Conservation (phyloP, 495 filamentous ascomycete genomes). For the Annulohypoxylon bovei region DNA sequence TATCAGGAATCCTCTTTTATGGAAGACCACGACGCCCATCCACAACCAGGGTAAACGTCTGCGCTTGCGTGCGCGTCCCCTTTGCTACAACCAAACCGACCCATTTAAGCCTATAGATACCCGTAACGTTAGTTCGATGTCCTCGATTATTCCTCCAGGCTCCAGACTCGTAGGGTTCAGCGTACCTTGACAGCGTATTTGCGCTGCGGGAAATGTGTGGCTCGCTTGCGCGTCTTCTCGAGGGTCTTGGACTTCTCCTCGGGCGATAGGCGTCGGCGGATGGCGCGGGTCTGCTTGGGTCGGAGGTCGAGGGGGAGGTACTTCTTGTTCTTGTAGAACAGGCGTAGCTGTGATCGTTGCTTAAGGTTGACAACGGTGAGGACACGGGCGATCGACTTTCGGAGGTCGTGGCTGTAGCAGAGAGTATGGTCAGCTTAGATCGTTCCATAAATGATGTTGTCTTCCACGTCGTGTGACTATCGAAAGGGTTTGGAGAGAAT, state of each 20-base stretch:
- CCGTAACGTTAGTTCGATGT: conserved; percentile 10
- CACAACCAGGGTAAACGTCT: conserved; percentile 36
- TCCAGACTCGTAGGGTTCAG: not conserved
- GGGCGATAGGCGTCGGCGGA: conserved; percentile 89
- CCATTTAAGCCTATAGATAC: conserved; percentile 39
- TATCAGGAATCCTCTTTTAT: conserved; percentile 49
- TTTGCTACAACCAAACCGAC: conserved; percentile 29
- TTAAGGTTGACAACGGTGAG: conserved; percentile 99
- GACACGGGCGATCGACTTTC: conserved; percentile 98
- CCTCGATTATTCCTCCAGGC: not conserved
- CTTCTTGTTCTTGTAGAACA: conserved; percentile 99
- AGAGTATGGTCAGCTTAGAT: conserved; percentile 1
- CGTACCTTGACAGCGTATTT: conserved; percentile 98
- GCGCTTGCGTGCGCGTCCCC: conserved; percentile 25
- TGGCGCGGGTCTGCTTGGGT: conserved; percentile 94
- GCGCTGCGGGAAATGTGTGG: conserved; percentile 95
- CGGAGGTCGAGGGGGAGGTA: conserved; percentile 97
- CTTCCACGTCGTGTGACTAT: conserved; percentile 18
- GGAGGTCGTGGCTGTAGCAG: conserved; percentile 85
- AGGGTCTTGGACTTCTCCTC: conserved; percentile 83
- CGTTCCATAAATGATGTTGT: not conserved
- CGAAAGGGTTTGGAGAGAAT: not conserved
- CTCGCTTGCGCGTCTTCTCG: conserved; percentile 93
- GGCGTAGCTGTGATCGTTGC: conserved; percentile 94
- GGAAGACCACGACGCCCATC: conserved; percentile 48